A percentile compares a stretch with the other conserved stretches of the same genome.
Evolutionary conservation across 106 monocot genomes (phyloP).

Genomic region (Dendrobium nobile): DNA sequence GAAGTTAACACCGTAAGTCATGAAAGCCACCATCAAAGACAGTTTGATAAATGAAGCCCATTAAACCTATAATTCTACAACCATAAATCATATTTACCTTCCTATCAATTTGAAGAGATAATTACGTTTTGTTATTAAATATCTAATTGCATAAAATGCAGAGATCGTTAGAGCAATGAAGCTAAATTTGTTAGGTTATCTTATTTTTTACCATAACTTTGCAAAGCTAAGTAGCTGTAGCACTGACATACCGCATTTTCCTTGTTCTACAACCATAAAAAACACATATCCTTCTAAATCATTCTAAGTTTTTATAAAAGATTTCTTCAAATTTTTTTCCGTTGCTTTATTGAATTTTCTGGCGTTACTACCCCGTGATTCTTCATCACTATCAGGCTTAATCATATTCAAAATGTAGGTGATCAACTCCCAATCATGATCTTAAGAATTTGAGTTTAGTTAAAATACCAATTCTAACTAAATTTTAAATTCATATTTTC

Average conservation of each 20-base stretch:
- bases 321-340: too few species aligned
- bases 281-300: slow-evolving; percentile 63
- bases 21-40: slow-evolving; percentile 66
- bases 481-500: too few species aligned
- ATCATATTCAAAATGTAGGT: too few species aligned
- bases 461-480: too few species aligned
- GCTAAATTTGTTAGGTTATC: not conserved
- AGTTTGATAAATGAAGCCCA: slow-evolving; percentile 68
- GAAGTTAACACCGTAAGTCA: slow-evolving; percentile 55
- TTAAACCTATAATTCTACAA: slow-evolving; percentile 72
- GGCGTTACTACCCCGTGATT: too few species aligned
- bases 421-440: slow-evolving; percentile 2
- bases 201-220: slow-evolving; percentile 40
- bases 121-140: not conserved
- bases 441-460: too few species aligned
- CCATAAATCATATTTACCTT: slow-evolving; percentile 73
- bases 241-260: slow-evolving; percentile 55
- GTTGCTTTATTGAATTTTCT: too few species aligned
- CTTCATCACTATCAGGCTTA: too few species aligned
- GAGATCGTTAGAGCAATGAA: slow-evolving; percentile 28
- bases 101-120: slow-evolving; percentile 49
- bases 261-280: slow-evolving; percentile 76
- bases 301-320: not conserved
- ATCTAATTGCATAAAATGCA: not conserved
- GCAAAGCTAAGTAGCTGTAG: slow-evolving; percentile 64